Base-by-base conservation (phyloP, 2,329 filamentous ascomycete species). In the Penicillium psychrosexuale region DNA sequence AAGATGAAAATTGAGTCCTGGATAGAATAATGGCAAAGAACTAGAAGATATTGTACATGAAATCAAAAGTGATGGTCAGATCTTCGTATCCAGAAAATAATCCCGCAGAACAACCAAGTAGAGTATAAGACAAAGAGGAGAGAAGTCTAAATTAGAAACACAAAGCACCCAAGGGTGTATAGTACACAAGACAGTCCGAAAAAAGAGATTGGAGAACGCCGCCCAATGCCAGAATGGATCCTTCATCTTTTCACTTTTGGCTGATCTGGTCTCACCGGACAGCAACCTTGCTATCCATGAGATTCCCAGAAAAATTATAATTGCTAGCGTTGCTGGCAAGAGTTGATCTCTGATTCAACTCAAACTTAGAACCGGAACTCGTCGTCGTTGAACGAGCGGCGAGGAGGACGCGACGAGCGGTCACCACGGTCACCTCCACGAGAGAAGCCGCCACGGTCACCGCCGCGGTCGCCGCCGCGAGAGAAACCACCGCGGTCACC, bases 161-260 rank as follows among this genome's bases (percentile, higher is more conserved):
- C 50, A 51, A 22, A 54, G 45, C 48, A 52, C 47, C 48, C 47
- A 45, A 42, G 46, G 48, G 48, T 38, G 56, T 61, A 62, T 61
- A 47, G 44, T 62, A 63, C 59, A 64, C 48, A 45, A 39, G 39
- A 48, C 39, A 51, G 56, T 43, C 22, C 48, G 46, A 51, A 47
- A 52, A 56, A 52, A 59, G 47, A 57, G 55, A 42, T 24, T 30
- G 37, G 30, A 56, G 47, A 66, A 68, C 66, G 66, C 66, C 65
- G 59, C 56, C 64, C 63, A 57, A 68, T 68, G 66, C 66, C 56
- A 64, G 47, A 53, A 61, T 56, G 51, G 54, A 56, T 56, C 47
- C 51, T 51, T 53, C 58, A 33, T 52, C 30, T 55, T 58, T 57
- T 55, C 57, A 47, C 51, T 56, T 51, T 54, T 50, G 50, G 33